Conservation (phyloP, 441 rosid species). For the Populus trichocarpa region DNA sequence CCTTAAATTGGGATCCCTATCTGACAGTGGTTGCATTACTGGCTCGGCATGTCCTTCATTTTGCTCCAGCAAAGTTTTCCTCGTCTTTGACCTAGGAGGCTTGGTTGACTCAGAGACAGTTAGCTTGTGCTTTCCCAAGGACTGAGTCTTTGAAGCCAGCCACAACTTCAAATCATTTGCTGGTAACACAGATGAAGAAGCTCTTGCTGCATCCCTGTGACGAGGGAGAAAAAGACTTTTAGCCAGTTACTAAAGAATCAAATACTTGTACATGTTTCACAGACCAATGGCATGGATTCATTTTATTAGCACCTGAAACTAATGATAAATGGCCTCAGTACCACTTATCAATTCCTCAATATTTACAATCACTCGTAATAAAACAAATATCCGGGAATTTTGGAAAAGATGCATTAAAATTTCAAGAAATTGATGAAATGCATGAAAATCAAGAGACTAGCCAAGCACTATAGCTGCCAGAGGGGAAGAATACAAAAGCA, state of each 20-base stretch:
- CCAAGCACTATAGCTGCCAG: neutral
- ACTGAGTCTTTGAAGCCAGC: constrained; percentile 40
- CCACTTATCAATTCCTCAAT: neutral
- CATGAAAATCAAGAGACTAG: neutral
- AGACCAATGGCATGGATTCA: neutral
- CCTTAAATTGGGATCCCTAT: constrained; percentile 46
- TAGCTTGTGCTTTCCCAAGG: constrained; percentile 83
- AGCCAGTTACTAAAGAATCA: constrained; percentile 8
- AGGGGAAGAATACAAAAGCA: neutral
- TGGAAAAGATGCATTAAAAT: neutral
- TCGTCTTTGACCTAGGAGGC: constrained; percentile 59
- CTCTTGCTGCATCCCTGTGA: constrained; percentile 69
- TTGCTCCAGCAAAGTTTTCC: constrained; percentile 44
- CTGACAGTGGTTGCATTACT: constrained; percentile 29
- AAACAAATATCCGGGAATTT: neutral
- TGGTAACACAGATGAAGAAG: constrained; percentile 55
- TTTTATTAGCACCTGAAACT: neutral
- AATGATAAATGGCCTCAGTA: neutral
- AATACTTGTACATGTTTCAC: constrained; percentile 1
- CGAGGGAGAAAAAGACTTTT: neutral
- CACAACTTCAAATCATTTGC: constrained; percentile 58
- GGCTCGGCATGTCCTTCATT: constrained; percentile 38
- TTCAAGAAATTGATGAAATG: neutral
- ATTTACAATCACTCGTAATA: neutral
- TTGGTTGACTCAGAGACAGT: constrained; percentile 44